These are phyloP conservation scores for Mucor circinelloides DNA, from an alignment of 371 early-diverging fungal genomes.

Conservation along the genomic window DNA sequence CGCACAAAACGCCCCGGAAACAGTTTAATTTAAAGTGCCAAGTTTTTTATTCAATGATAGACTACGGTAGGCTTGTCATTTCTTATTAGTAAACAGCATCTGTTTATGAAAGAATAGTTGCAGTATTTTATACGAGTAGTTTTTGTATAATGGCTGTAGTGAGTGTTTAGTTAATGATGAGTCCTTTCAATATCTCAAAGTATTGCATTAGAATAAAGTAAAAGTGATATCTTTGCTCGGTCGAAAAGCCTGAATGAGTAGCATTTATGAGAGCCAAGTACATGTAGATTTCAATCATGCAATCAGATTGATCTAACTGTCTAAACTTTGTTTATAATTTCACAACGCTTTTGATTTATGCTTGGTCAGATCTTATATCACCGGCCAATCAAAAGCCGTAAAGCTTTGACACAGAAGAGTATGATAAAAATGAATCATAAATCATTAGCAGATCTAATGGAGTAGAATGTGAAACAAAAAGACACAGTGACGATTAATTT, in stretches of 20 bases:
- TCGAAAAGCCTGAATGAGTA: too few species aligned
- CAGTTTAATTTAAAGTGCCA: background rate
- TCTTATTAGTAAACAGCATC: too few species aligned
- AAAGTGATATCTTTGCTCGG: too few species aligned
- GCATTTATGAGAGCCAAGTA: too few species aligned
- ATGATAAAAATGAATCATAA: background rate
- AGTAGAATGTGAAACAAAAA: background rate
- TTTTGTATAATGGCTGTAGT: too few species aligned
- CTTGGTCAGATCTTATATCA: background rate
- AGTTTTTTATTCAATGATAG: background rate
- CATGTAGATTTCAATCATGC: too few species aligned
- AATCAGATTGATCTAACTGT: background rate
- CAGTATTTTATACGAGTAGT: too few species aligned
- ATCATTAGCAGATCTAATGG: background rate
- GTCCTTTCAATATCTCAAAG: too few species aligned
- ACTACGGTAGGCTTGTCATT: too few species aligned
- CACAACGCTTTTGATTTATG: background rate
- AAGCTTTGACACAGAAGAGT: background rate
- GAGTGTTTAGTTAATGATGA: too few species aligned
- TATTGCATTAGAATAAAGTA: too few species aligned
- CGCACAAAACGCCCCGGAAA: background rate
- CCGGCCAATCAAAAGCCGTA: background rate
- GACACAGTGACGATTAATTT: background rate
- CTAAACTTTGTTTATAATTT: background rate
- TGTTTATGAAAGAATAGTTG: too few species aligned